phyloP scores from a whole-genome alignment of 352 stramenopile genomes.

The Phytophthora cactorum region DNA sequence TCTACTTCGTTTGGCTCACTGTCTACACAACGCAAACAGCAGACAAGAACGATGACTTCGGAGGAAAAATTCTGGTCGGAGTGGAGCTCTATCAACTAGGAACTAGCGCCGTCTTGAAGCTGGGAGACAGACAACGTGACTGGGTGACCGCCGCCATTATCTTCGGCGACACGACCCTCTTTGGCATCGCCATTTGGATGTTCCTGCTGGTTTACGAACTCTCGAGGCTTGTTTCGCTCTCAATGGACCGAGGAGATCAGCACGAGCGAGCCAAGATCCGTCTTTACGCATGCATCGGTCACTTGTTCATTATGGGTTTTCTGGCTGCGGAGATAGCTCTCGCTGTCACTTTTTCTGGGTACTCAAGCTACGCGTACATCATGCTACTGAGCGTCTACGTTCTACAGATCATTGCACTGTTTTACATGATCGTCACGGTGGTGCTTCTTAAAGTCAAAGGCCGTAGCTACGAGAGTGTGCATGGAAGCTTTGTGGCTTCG shows the following conservation, averaged over 20 bases:
- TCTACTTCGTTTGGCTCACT: conserved; percentile 37
- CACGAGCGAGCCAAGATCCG: conserved; percentile 43
- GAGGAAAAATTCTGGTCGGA: conserved; percentile 13
- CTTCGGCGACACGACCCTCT: conserved; percentile 37
- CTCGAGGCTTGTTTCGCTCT: conserved; percentile 36
- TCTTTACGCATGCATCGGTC: conserved; percentile 33
- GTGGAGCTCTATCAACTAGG: conserved; percentile 40
- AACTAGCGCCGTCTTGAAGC: conserved; percentile 33
- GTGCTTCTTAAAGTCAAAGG: conserved; percentile 43
- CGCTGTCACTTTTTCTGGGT: conserved; percentile 28
- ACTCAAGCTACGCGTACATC: conserved; percentile 39
- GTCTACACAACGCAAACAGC: not conserved
- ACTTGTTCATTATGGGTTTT: conserved; percentile 30
- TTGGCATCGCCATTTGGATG: conserved; percentile 43
- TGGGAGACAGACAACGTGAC: conserved; percentile 21
- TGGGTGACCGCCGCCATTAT: conserved; percentile 40
- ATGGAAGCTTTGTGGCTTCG: conserved; percentile 49
- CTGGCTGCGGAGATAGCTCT: conserved; percentile 27
- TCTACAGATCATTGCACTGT: conserved; percentile 34
- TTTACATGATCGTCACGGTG: conserved; percentile 42
- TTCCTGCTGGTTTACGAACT: conserved; percentile 51
- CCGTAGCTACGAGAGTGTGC: conserved; percentile 49
- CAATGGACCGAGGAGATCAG: conserved; percentile 48
- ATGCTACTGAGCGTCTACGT: conserved; percentile 34
- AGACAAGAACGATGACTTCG: conserved; percentile 4